Evolutionary conservation across 345 rosid genomes (phyloP).

Genomic region (Litchi chinensis): DNA sequence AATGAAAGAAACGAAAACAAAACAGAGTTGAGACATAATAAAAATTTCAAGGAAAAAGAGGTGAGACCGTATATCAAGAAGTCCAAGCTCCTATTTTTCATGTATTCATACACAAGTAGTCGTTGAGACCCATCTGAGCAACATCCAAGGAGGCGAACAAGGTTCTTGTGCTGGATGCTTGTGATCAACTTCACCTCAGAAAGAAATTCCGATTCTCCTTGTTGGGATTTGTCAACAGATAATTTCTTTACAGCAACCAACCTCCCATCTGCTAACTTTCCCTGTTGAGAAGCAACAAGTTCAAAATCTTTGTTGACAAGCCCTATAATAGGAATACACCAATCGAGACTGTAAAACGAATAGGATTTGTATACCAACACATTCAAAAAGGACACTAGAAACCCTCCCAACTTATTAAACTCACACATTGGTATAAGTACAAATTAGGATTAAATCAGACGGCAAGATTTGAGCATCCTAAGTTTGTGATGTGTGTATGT

Average conservation of each 20-base stretch:
- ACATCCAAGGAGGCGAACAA: conserved; percentile 68
- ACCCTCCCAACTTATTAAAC: too few relatives aligned
- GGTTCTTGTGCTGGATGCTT: conserved; percentile 73
- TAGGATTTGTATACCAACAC: neutral
- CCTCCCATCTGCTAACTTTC: conserved; percentile 56
- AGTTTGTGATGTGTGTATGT: too few relatives aligned
- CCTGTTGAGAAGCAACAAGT: conserved; percentile 33
- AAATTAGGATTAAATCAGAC: too few relatives aligned
- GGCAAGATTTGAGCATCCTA: too few relatives aligned
- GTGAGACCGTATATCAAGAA: conserved; percentile 51
- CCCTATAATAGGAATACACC: neutral
- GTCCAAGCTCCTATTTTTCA: conserved; percentile 71
- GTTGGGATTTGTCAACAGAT: conserved; percentile 57
- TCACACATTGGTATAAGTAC: too few relatives aligned
- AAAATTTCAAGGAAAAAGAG: neutral
- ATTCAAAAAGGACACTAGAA: too few relatives aligned
- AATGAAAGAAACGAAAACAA: neutral
- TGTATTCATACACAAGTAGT: conserved; percentile 63
- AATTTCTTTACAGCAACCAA: conserved; percentile 56
- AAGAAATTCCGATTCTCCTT: conserved; percentile 69
- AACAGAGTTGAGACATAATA: neutral
- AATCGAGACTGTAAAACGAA: neutral
- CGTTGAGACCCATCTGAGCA: conserved; percentile 66
- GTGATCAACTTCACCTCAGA: conserved; percentile 77
- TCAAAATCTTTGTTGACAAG: neutral